Conservation (phyloP, 2,329 filamentous ascomycete genomes). For the Periconia macrospinosa region DNA sequence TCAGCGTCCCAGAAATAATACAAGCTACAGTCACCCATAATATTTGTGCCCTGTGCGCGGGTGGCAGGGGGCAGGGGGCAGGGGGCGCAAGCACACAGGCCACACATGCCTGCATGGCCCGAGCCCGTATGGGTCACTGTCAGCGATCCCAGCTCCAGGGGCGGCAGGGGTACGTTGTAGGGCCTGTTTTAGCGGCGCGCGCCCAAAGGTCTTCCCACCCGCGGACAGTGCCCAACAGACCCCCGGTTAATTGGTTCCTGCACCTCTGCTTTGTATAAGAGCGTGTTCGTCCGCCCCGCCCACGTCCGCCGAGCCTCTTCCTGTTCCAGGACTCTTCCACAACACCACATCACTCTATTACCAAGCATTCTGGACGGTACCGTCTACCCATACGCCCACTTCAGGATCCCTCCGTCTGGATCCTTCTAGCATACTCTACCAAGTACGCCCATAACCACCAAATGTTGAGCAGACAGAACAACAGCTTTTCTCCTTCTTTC, state of each 20-base stretch:
- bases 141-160: background rate
- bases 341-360: conserved; percentile 14
- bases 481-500: conserved; percentile 31
- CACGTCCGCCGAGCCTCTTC: conserved; percentile 16
- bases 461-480: conserved; percentile 42
- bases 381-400: conserved; percentile 14
- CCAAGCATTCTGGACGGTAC: conserved; percentile 30
- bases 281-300: conserved; percentile 6
- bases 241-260: conserved; percentile 8
- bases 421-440: conserved; percentile 38
- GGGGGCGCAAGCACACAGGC: background rate
- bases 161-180: conserved; percentile 2
- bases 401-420: conserved; percentile 28
- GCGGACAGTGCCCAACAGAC: background rate
- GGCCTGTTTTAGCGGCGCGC: background rate
- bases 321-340: background rate
- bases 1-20: background rate
- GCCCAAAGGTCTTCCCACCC: conserved; percentile 7
- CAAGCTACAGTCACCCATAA: background rate
- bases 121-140: too few species aligned
- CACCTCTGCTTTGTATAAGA: conserved; percentile 5
- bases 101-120: too few species aligned
- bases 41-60: background rate
- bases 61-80: background rate
- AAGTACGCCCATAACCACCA: conserved; percentile 16